Evolutionary conservation across 1,139 yeast species (phyloP), one percentile per base, ranked within the genome.

Genomic region (Suhomyces coccinellae): DNA sequence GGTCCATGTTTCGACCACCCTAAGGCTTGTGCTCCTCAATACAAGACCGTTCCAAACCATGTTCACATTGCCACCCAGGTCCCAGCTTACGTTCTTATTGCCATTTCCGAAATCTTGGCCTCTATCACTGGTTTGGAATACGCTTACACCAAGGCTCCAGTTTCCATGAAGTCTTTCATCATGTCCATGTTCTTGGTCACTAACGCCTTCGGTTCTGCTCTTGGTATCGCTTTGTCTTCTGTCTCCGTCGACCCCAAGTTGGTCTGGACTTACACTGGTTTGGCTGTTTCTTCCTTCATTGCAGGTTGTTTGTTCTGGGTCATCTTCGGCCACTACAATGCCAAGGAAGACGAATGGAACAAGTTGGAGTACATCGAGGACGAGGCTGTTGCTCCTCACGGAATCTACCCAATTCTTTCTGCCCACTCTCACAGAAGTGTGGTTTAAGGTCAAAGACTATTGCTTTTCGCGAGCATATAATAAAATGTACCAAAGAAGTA

Each of bases 1-100:
- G 89, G 89, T 17, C 93, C 95, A 48, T 88, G 96, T 76, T 88
- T 82, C 55, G 79, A 82, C 50, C 53, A 59, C 44, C 91, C 95
- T 36, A 62, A 59, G 54, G 52, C 52, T 28, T 67, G 75, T 62
- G 59, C 53, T 30, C 61, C 62, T 17, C 58, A 61, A 32, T 70
- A 54, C 47, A 51, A 51, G 13, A 58, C 55, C 38, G 61, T 67
- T 32, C 82, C 83, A 45, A 80, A 80, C 61, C 65, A 69, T 37
- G 66, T 82, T 45, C 85, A 82, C 59, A 80, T 83, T 51, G 85
- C 85, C 40, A 64, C 80, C 39, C 87, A 82, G 65, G 69, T 80
- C 14, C 87, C 87, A 26, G 84, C 85, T 12, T 82, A 82, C 61
- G 67, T 80, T 45, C 70, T 83, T 54, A 77, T 82, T 62, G 87